Evolutionary conservation across 2,329 filamentous ascomycete genomes (phyloP).

Genomic region (Sporothrix brasiliensis): DNA sequence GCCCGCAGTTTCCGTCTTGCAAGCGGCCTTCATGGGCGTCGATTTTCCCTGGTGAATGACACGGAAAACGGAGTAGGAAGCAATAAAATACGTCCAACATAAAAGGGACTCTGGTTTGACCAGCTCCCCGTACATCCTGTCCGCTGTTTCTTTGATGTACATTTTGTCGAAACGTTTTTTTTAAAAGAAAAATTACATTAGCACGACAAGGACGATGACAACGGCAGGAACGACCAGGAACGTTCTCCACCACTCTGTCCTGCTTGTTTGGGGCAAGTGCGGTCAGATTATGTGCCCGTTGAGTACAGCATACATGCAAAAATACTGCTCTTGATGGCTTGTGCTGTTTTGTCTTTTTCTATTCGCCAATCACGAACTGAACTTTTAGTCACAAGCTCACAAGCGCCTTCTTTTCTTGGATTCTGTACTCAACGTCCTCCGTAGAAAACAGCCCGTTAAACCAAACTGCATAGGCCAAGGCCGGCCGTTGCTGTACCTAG

Average conservation of each 20-base stretch:
- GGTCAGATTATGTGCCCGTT: not conserved
- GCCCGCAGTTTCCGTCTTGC: not conserved
- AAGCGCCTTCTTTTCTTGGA: constrained; percentile 4
- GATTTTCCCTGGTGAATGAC: not conserved
- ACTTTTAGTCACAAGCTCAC: constrained; percentile 12
- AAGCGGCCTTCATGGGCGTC: not conserved
- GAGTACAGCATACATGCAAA: constrained; percentile 1
- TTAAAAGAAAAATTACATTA: not conserved
- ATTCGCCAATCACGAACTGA: constrained; percentile 17
- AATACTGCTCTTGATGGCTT: not conserved
- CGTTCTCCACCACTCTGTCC: constrained; percentile 1
- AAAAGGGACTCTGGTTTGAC: not conserved
- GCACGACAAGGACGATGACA: not conserved
- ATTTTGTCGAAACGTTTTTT: not conserved
- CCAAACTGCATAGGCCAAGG: not conserved
- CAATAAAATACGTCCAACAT: too few species aligned
- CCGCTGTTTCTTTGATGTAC: constrained; percentile 23
- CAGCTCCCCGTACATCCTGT: not conserved
- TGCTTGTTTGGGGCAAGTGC: constrained; percentile 31
- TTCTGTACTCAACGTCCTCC: not conserved
- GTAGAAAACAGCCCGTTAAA: not conserved
- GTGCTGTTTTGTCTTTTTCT: not conserved
- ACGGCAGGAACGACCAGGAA: not conserved
- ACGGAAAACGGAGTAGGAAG: not conserved
- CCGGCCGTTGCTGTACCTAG: not conserved